phyloP scores from a whole-genome alignment of 768 basidiomycete genomes.

The Tylopilus intermedius region DNA sequence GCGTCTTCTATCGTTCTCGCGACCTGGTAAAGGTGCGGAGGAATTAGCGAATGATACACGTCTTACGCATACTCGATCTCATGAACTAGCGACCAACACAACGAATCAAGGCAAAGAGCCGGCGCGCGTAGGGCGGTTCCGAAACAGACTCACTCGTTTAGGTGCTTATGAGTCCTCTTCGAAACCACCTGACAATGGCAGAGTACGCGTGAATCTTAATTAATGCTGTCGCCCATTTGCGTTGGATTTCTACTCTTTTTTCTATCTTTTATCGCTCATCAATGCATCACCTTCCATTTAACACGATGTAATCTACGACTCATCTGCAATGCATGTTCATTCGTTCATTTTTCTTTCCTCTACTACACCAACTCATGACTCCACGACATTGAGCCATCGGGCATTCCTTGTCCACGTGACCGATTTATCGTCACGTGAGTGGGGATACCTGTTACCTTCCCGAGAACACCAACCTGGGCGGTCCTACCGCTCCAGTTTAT shows the following conservation, averaged over 20 bases:
- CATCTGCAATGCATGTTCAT: constrained; percentile 24
- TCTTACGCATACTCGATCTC: constrained; percentile 24
- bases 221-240: constrained; percentile 19
- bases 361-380: constrained; percentile 3
- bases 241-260: constrained; percentile 7
- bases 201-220: constrained; percentile 35
- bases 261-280: neutral
- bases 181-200: constrained; percentile 30
- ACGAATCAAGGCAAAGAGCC: constrained; percentile 19
- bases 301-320: constrained; percentile 26
- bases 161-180: constrained; percentile 26
- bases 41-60: constrained; percentile 23
- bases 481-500: neutral
- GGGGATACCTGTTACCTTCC: constrained; percentile 4
- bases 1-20: constrained; percentile 31
- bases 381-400: too few relatives aligned
- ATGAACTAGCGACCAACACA: constrained; percentile 21
- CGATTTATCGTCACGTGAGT: constrained; percentile 21
- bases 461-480: neutral
- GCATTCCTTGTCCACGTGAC: constrained; percentile 17
- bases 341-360: constrained; percentile 2
- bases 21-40: constrained; percentile 28
- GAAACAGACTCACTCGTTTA: constrained; percentile 25
- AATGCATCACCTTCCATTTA: constrained; percentile 9
- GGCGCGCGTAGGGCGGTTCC: constrained; percentile 26